phyloP scores from a whole-genome alignment of 495 filamentous ascomycete genomes.

The Haplographium delicatum region DNA sequence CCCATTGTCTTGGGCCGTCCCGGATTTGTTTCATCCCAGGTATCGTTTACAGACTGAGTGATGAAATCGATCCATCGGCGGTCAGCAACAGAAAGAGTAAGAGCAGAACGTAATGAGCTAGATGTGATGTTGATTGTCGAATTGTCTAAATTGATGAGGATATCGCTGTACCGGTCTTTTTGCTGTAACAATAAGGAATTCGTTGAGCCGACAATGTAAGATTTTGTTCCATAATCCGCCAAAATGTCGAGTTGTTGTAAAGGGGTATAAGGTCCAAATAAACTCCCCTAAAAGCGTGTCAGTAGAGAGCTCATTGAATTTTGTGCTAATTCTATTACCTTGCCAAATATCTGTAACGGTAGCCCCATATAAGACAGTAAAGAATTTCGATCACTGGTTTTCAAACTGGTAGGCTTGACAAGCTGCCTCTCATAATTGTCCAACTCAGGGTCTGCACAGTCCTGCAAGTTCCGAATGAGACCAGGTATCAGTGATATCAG shows the following conservation, averaged over 20 bases:
- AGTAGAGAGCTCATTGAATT: not conserved
- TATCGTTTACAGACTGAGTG: constrained; percentile 87
- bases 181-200: constrained; percentile 92
- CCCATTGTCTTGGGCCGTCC: constrained; percentile 86
- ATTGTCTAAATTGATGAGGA: constrained; percentile 94
- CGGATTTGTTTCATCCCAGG: constrained; percentile 92
- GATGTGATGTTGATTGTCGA: constrained; percentile 79
- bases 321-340: constrained; percentile 41
- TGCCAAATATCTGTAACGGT: constrained; percentile 92
- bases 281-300: constrained; percentile 57
- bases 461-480: constrained; percentile 76
- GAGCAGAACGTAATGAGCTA: constrained; percentile 65
- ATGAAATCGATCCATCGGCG: constrained; percentile 95
- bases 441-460: constrained; percentile 87
- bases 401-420: constrained; percentile 74
- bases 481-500: constrained; percentile 91
- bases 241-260: constrained; percentile 92
- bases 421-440: constrained; percentile 74
- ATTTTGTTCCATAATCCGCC: constrained; percentile 91
- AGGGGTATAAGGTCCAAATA: constrained; percentile 96
- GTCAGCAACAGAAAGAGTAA: constrained; percentile 80
- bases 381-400: constrained; percentile 86
- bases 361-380: constrained; percentile 90
- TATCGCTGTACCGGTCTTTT: constrained; percentile 95
- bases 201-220: constrained; percentile 94